phyloP scores from a whole-genome alignment of 345 rosid genomes.

The Populus nigra region DNA sequence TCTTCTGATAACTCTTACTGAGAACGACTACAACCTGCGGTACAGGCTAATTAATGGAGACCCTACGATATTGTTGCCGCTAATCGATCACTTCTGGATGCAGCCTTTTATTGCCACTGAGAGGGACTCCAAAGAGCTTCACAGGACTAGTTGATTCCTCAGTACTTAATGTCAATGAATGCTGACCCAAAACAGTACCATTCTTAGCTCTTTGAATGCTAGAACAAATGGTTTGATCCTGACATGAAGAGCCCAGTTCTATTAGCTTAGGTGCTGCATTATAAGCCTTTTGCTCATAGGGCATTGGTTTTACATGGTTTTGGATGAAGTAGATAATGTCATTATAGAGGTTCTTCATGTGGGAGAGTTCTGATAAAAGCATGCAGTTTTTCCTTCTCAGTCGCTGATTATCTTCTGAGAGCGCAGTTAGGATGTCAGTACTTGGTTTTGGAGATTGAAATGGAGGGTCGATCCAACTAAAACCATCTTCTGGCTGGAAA shows the following conservation, averaged over 20 bases:
- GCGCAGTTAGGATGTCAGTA: constrained; percentile 31
- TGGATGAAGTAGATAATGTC: constrained; percentile 63
- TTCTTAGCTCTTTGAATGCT: not conserved
- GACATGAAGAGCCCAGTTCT: constrained; percentile 28
- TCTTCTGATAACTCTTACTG: not conserved
- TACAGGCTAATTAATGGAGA: not conserved
- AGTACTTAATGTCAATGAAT: constrained; percentile 2
- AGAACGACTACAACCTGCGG: not conserved
- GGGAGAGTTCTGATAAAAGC: constrained; percentile 56
- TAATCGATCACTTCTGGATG: constrained; percentile 37
- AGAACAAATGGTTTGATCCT: constrained; percentile 4
- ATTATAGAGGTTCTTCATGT: constrained; percentile 61
- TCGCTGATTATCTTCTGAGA: constrained; percentile 53
- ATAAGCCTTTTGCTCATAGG: not conserved
- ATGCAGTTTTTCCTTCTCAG: constrained; percentile 45
- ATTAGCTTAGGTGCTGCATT: constrained; percentile 18
- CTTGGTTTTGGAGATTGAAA: constrained; percentile 14
- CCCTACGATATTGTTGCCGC: not conserved
- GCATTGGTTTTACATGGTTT: constrained; percentile 43
- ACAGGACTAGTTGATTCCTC: constrained; percentile 29
- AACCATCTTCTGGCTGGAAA: constrained; percentile 19
- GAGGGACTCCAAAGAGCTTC: constrained; percentile 52
- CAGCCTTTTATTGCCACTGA: constrained; percentile 47
- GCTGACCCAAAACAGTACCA: constrained; percentile 4
- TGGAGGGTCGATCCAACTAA: constrained; percentile 22